phyloP scores from a whole-genome alignment of 805 yeast species.

The Nakazawaea ishiwadae region DNA sequence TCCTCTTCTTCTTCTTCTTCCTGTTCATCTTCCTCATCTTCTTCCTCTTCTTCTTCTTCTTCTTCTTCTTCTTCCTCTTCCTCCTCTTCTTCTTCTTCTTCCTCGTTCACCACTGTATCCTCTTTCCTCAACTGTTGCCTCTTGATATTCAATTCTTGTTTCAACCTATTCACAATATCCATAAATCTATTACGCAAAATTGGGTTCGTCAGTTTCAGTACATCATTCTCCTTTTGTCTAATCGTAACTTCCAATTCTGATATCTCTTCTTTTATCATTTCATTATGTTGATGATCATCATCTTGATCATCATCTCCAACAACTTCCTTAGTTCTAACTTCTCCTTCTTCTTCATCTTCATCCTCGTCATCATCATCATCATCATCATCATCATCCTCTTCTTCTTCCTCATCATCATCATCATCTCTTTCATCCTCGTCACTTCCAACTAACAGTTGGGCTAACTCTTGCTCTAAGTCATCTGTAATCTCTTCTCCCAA shows the following conservation, averaged over 20 bases:
- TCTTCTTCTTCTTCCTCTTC: slow-evolving; percentile 24
- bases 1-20: slow-evolving; percentile 25
- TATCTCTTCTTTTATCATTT: slow-evolving; percentile 80
- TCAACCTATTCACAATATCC: slow-evolving; percentile 73
- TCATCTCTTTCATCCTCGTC: slow-evolving; percentile 26
- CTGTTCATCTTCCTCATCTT: slow-evolving; percentile 30
- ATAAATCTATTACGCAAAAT: slow-evolving; percentile 82
- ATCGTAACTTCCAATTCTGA: slow-evolving; percentile 76
- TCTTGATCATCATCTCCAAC: slow-evolving; percentile 47
- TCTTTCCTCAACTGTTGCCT: slow-evolving; percentile 52
- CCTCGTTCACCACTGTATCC: slow-evolving; percentile 31
- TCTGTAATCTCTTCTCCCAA: slow-evolving; percentile 11
- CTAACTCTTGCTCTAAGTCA: slow-evolving; percentile 12
- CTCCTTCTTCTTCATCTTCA: slow-evolving; percentile 47
- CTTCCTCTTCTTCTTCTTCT: slow-evolving; percentile 28
- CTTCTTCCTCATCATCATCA: slow-evolving; percentile 41
- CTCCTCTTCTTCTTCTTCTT: slow-evolving; percentile 19
- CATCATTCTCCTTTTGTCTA: slow-evolving; percentile 65
- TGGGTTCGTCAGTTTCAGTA: slow-evolving; percentile 72
- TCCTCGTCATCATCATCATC: slow-evolving; percentile 45
- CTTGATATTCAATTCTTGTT: slow-evolving; percentile 79
- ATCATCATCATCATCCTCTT: slow-evolving; percentile 39
- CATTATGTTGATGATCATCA: slow-evolving; percentile 56
- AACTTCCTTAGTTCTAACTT: slow-evolving; percentile 44
- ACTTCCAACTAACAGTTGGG: slow-evolving; percentile 7